Percentiles rank a stretch among this genome's conserved stretches.
phyloP scores from a whole-genome alignment of 345 rosid genomes.

The Hypericum perforatum region DNA sequence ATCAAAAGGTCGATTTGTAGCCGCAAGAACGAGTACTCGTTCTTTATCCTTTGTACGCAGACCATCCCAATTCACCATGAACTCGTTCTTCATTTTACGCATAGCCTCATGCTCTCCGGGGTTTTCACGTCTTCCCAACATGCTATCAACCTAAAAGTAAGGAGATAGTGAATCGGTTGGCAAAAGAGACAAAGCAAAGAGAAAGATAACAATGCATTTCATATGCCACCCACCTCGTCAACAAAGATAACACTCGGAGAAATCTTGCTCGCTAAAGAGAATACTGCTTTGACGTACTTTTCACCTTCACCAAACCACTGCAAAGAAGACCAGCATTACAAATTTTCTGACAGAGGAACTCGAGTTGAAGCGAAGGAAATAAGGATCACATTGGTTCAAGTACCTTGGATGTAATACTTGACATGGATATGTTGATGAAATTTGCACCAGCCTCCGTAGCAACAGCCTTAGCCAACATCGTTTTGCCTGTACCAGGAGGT shows the following conservation, averaged over 20 bases:
- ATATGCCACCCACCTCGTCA: slow-evolving; percentile 70
- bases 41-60: slow-evolving; percentile 92
- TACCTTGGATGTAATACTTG: slow-evolving; percentile 98
- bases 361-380: slow-evolving; percentile 1
- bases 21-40: slow-evolving; percentile 89
- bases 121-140: slow-evolving; percentile 97
- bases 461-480: slow-evolving; percentile 99
- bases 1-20: slow-evolving; percentile 95
- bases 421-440: slow-evolving; percentile 99
- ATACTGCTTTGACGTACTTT: slow-evolving; percentile 95
- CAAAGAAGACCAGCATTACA: slow-evolving; percentile 19
- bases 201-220: too few relatives aligned
- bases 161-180: neutral
- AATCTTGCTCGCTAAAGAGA: slow-evolving; percentile 96
- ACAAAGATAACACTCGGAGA: slow-evolving; percentile 96
- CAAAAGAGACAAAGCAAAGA: neutral
- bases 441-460: slow-evolving; percentile 99
- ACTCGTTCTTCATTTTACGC: slow-evolving; percentile 99
- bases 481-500: slow-evolving; percentile 99
- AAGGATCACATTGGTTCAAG: neutral
- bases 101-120: slow-evolving; percentile 99
- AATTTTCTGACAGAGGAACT: neutral
- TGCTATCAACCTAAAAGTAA: slow-evolving; percentile 77
- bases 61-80: slow-evolving; percentile 99
- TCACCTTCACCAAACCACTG: slow-evolving; percentile 99